Evolutionary conservation across 345 rosid species (phyloP), one percentile per base, ranked within the genome.

Genomic region (Linum usitatissimum): DNA sequence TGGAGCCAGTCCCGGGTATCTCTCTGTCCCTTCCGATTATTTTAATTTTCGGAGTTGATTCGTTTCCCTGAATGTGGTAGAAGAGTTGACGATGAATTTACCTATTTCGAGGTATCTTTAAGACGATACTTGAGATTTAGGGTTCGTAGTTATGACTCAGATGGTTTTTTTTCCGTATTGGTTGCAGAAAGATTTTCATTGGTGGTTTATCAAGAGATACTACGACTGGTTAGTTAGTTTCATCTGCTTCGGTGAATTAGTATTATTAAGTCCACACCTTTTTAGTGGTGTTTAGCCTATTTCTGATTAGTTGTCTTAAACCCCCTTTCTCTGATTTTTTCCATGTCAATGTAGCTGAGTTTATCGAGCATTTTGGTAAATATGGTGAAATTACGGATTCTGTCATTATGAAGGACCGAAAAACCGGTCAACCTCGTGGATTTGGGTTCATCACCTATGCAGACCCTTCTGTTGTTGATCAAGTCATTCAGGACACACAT

Each of bases 391-490:
- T 93, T 56, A 87, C 88, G 12, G 99, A 93, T 74, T 86, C 90
- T 30, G 99, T 93, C 54, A 93, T 93, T 63, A 93, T 93, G 99
- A 84, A 82, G 74, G 99, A 90, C 78, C 80, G 91, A 66, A 83
- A 77, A 64, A 90, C 99, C 0, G 96, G 97, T 59, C 85, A 75
- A 65, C 99, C 99, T 18, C 85, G 99, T 60, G 99, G 99, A 18
- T 93, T 93, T 39, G 99, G 99, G 60, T 93, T 93, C 70, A 86
- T 93, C 53, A 93, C 99, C 1, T 93, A 86, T 70, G 97, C 87
- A 15, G 95, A 93, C 73, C 81, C 91, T 64, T 79, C 90, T 0
- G 99, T 93, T 18, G 92, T 90, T 39, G 99, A 93, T 65, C 77
- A 69, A 70, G 95, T 93, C 57, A 90, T 93, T 10, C 71, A 93